Base-by-base conservation (phyloP, 2,329 filamentous ascomycete species). In the Sordariomycetes sp. region DNA sequence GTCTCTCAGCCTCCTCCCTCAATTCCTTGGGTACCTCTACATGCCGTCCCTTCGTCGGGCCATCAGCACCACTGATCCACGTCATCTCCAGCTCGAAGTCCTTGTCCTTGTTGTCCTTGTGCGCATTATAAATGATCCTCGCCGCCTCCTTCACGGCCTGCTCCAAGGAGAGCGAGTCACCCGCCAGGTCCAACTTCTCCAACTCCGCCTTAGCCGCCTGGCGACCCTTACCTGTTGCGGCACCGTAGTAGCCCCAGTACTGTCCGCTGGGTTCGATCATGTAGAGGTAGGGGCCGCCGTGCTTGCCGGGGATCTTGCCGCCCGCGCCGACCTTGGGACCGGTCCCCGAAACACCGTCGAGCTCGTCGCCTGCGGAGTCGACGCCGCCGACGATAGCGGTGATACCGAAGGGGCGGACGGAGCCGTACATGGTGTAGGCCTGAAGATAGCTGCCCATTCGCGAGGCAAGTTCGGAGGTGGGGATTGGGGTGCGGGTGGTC, bases 21-120 rank as follows among this genome's bases (percentile, higher is more conserved):
- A 98, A 62, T 46, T 87, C 83, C 68, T 86, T 88, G 37, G 92
- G 92, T 38, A 98, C 92, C 62, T 94, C 86, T 61, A 90, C 74
- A 56, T 98, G 92, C 50, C 81, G 78, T 42, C 92, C 92, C 67
- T 93, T 90, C 42, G 88, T 96, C 23, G 88, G 87, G 5, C 88
- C 90, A 45, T 84, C 76, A 31, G 79, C 62, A 34, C 73, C 76
- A 61, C 87, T 95, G 59, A 96, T 85, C 92, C 92, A 98, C 39
- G 86, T 94, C 87, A 98, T 93, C 69, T 98, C 92, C 39, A 98
- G 71, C 76, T 98, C 92, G 53, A 96, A 98, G 45, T 96, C 92
- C 72, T 98, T 98, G 66, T 96, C 92, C 69, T 96, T 96, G 72
- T 90, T 96, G 61, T 98, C 92, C 60, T 96, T 92, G 57, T 98